Conservation (phyloP, 306 rosid species). For the Benincasa hispida region DNA sequence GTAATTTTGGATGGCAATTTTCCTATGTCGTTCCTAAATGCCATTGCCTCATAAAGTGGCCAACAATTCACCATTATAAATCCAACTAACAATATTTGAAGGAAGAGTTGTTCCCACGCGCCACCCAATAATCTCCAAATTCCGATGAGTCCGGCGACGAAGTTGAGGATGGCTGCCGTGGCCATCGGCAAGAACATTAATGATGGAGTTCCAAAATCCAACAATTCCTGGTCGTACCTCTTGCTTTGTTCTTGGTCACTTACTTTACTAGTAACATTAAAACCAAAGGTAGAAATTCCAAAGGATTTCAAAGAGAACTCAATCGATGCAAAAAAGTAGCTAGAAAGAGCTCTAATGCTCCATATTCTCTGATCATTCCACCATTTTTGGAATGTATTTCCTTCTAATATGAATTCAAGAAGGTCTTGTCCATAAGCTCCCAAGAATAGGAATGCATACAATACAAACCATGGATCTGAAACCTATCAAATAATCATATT, state of each 20-base stretch:
- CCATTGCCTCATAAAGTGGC: conserved; percentile 26
- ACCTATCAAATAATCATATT: no score
- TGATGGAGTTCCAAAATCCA: conserved; percentile 26
- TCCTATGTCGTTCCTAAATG: conserved; percentile 15
- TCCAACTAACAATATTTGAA: conserved; percentile 15
- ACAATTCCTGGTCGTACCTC: conserved; percentile 22
- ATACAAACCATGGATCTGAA: conserved; percentile 11
- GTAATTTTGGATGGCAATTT: conserved; percentile 9
- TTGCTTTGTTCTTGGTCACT: conserved; percentile 22
- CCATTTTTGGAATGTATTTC: conserved; percentile 19
- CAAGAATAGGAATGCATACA: conserved; percentile 18
- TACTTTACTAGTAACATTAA: conserved; percentile 28
- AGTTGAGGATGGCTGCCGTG: conserved; percentile 20
- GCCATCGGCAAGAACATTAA: conserved; percentile 25
- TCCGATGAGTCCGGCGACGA: conserved; percentile 8
- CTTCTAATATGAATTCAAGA: conserved; percentile 11
- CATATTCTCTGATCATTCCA: conserved; percentile 43
- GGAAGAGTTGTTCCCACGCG: conserved; percentile 1
- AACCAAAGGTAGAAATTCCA: conserved; percentile 13
- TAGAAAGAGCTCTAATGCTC: conserved; percentile 19
- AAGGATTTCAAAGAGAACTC: conserved; percentile 16
- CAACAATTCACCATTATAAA: conserved; percentile 15
- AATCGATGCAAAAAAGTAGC: conserved; percentile 7
- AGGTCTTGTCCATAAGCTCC: conserved; percentile 26
- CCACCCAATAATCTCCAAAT: neutral